These are phyloP conservation scores for Quercus lobata DNA, from an alignment of 331 rosid genomes.

Conservation along the genomic window DNA sequence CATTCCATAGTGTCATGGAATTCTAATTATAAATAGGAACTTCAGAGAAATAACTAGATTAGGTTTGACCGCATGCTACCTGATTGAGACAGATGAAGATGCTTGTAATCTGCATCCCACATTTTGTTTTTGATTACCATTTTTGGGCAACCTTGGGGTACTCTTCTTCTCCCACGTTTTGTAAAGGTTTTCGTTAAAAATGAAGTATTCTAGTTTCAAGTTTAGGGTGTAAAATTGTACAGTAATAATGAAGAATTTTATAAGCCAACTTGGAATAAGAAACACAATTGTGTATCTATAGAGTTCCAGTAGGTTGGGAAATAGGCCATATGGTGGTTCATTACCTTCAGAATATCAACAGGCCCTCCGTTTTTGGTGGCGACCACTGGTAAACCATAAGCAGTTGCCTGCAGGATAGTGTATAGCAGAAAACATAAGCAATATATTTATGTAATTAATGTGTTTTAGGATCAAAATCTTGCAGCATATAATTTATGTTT, in stretches of 20 bases:
- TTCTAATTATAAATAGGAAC: neutral
- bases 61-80: neutral
- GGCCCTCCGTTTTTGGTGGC: conserved; percentile 64
- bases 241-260: neutral
- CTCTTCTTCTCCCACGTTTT: no score
- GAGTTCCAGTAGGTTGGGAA: neutral
- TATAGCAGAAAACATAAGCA: neutral
- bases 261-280: neutral
- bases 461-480: neutral
- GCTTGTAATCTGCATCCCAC: no score
- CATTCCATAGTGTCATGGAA: neutral
- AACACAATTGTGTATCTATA: neutral
- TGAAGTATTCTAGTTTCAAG: no score
- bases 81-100: neutral
- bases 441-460: neutral
- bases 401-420: conserved; percentile 44
- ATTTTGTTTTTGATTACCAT: no score
- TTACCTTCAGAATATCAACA: conserved; percentile 52
- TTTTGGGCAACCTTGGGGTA: no score
- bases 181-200: no score
- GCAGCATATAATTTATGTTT: neutral
- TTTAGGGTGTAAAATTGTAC: no score
- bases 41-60: neutral
- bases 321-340: neutral
- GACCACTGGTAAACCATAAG: conserved; percentile 57